Evolutionary conservation across 345 rosid species (phyloP).

Genomic region (Raphanus sativus): DNA sequence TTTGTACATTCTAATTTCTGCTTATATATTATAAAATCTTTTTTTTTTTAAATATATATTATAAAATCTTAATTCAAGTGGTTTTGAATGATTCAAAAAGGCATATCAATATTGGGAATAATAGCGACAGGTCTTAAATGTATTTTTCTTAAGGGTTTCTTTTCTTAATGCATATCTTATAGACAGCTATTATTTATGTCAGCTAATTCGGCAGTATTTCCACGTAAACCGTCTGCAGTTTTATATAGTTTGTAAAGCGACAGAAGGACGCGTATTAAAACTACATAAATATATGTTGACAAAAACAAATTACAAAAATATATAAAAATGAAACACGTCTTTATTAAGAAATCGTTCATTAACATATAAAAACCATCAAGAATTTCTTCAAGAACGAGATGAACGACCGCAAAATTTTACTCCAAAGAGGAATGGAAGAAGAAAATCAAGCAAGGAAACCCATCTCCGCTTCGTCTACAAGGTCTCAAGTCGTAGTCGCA

Average conservation of each 20-base stretch:
- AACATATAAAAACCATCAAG: conserved; percentile 1
- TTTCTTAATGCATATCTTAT: too few species aligned
- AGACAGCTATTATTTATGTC: too few species aligned
- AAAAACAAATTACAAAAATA: neutral
- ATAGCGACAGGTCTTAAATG: neutral
- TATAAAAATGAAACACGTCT: neutral
- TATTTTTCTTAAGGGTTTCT: too few species aligned
- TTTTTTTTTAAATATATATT: too few species aligned
- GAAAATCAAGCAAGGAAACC: conserved; percentile 11
- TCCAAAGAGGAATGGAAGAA: conserved; percentile 14
- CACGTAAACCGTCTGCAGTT: conserved; percentile 28
- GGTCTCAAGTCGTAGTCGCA: neutral
- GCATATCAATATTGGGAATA: neutral
- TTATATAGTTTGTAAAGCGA: conserved; percentile 20
- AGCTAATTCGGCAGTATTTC: too few species aligned
- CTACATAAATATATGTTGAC: neutral
- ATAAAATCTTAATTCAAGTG: neutral
- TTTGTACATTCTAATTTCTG: too few species aligned
- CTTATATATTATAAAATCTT: too few species aligned
- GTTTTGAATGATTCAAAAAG: neutral
- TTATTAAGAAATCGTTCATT: conserved; percentile 3
- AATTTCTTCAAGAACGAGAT: conserved; percentile 25
- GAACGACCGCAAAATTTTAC: conserved; percentile 21
- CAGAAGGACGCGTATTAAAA: neutral
- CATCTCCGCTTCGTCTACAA: neutral